Evolutionary conservation across 2,329 filamentous ascomycete genomes (phyloP).

Genomic region (Fusarium multiceps): DNA sequence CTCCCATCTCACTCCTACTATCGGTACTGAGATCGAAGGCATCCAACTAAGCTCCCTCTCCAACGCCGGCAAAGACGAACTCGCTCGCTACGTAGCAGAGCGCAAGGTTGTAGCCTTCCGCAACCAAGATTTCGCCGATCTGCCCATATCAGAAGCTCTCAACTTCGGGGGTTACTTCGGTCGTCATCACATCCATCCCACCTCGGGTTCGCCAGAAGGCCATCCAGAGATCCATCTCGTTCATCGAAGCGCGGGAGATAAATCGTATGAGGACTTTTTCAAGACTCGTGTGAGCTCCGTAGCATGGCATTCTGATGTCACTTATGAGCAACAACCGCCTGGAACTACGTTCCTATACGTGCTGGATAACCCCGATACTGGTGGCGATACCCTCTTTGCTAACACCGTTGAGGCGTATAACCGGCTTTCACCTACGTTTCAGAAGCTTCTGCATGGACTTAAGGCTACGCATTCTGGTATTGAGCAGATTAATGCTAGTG

Average conservation of each 20-base stretch:
- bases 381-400: constrained; percentile 86
- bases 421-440: constrained; percentile 81
- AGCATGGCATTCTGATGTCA: constrained; percentile 90
- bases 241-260: constrained; percentile 70
- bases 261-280: constrained; percentile 69
- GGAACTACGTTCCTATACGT: constrained; percentile 91
- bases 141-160: constrained; percentile 76
- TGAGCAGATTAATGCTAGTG: constrained; percentile 80
- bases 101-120: constrained; percentile 84
- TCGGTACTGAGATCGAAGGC: constrained; percentile 77
- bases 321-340: constrained; percentile 88
- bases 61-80: constrained; percentile 77
- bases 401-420: constrained; percentile 85
- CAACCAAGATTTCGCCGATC: constrained; percentile 76
- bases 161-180: constrained; percentile 81
- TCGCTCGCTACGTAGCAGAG: constrained; percentile 79
- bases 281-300: constrained; percentile 78
- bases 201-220: constrained; percentile 78
- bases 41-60: constrained; percentile 77
- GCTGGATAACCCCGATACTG: constrained; percentile 81
- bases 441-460: constrained; percentile 82
- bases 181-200: constrained; percentile 83
- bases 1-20: constrained; percentile 75
- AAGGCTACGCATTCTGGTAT: constrained; percentile 83
- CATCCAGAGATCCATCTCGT: constrained; percentile 83